Evolutionary conservation across 2,329 filamentous ascomycete genomes (phyloP).

Genomic region (Diaporthe vaccinii): DNA sequence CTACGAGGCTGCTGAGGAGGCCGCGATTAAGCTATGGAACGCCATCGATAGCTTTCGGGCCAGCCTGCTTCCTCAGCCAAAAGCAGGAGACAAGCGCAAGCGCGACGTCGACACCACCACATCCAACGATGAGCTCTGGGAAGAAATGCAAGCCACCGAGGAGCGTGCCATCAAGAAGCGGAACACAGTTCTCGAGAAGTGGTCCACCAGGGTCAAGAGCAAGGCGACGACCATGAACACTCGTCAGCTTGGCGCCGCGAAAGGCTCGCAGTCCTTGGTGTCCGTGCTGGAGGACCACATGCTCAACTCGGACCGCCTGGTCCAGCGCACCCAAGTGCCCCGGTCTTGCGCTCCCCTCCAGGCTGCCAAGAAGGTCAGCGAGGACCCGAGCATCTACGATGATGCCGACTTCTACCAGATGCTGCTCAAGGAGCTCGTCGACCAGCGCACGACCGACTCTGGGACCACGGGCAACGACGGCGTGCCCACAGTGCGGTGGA

Average conservation of each 20-base stretch:
- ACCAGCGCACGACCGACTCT: conserved; percentile 83
- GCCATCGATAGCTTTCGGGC: conserved; percentile 80
- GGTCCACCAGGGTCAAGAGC: conserved; percentile 84
- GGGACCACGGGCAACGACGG: conserved; percentile 55
- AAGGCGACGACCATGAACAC: conserved; percentile 65
- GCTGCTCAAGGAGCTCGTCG: conserved; percentile 91
- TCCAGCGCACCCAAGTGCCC: conserved; percentile 77
- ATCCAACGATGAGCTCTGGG: conserved; percentile 78
- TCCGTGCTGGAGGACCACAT: conserved; percentile 78
- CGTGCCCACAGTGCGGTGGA: conserved; percentile 71
- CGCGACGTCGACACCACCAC: conserved; percentile 66
- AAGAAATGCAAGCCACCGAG: conserved; percentile 77
- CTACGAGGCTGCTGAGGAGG: conserved; percentile 84
- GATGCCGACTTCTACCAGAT: conserved; percentile 96
- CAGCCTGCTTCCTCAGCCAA: conserved; percentile 66
- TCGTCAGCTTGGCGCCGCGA: conserved; percentile 65
- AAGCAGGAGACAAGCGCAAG: conserved; percentile 73
- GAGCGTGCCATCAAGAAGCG: conserved; percentile 70
- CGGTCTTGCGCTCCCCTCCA: conserved; percentile 84
- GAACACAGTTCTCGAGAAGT: conserved; percentile 85
- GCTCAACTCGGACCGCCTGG: conserved; percentile 73
- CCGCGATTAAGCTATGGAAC: conserved; percentile 87
- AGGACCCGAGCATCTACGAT: conserved; percentile 82
- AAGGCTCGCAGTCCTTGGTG: conserved; percentile 72
- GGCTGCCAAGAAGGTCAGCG: conserved; percentile 66